These are phyloP conservation scores for Pichia sp. DNA, from an alignment of 1,139 yeast genomes.

Conservation along the genomic window DNA sequence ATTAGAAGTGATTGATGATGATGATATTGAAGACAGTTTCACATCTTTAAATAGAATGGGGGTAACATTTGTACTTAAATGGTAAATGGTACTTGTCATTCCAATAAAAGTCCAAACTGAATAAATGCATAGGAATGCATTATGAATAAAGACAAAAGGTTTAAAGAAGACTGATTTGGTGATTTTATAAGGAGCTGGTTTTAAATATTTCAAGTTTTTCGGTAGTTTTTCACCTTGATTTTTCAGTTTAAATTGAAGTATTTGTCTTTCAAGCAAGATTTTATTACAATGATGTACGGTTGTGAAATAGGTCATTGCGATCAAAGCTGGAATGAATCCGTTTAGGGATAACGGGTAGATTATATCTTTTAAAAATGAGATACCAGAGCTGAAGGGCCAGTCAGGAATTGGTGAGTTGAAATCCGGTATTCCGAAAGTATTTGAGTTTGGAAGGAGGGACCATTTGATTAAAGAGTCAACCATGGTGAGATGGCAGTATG, in stretches of 20 bases:
- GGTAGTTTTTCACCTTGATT: constrained; percentile 21
- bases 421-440: constrained; percentile 22
- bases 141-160: constrained; percentile 54
- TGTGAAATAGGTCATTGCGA: constrained; percentile 55
- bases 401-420: constrained; percentile 21
- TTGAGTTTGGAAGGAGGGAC: constrained; percentile 18
- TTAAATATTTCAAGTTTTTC: constrained; percentile 32
- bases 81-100: constrained; percentile 48
- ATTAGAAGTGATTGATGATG: too few relatives aligned
- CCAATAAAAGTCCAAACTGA: constrained; percentile 70
- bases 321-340: constrained; percentile 45
- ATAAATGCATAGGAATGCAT: constrained; percentile 54
- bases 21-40: constrained; percentile 11
- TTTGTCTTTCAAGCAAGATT: constrained; percentile 27
- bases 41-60: constrained; percentile 23
- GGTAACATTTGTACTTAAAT: constrained; percentile 27
- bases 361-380: constrained; percentile 14
- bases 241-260: constrained; percentile 21
- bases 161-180: constrained; percentile 45
- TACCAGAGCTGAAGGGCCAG: constrained; percentile 24
- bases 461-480: constrained; percentile 17
- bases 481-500: neutral
- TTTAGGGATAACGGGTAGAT: constrained; percentile 34
- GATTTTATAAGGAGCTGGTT: constrained; percentile 51
- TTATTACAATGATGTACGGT: constrained; percentile 52